Percentiles rank a stretch among this genome's conserved stretches.
Conservation (phyloP, 495 filamentous ascomycete species). For the Neurospora terricola region DNA sequence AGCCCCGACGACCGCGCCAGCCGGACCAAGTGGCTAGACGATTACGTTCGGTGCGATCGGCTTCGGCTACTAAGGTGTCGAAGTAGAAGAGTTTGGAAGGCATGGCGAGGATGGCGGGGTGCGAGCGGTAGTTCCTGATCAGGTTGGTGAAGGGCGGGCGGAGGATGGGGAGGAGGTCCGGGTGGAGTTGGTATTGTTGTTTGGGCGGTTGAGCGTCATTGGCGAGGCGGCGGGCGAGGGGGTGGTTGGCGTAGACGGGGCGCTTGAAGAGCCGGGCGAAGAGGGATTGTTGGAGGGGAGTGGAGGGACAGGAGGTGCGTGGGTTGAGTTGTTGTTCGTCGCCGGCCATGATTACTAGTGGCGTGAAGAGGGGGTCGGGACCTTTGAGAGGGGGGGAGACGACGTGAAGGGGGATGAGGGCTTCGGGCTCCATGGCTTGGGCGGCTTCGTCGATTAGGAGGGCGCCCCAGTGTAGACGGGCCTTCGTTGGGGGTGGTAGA, state of each 20-base stretch:
- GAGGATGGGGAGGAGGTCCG: conserved; percentile 16
- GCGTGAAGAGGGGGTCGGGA: conserved; percentile 17
- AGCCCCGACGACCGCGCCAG: conserved; percentile 33
- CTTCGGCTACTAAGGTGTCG: conserved; percentile 43
- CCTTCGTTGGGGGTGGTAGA: neutral
- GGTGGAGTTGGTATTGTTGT: conserved; percentile 6
- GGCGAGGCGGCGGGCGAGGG: conserved; percentile 29
- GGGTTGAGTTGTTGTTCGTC: conserved; percentile 47
- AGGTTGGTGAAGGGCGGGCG: conserved; percentile 45
- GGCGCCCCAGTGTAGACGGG: conserved; percentile 41
- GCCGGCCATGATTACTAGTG: conserved; percentile 46
- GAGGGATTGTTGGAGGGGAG: conserved; percentile 35
- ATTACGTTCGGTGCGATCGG: conserved; percentile 18
- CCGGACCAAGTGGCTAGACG: conserved; percentile 31
- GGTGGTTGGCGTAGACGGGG: conserved; percentile 39
- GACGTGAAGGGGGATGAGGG: conserved; percentile 37
- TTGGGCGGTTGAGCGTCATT: neutral
- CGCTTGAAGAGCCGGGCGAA: conserved; percentile 41
- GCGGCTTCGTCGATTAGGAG: conserved; percentile 49
- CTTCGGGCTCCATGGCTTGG: conserved; percentile 46
- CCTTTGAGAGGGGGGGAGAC: conserved; percentile 37
- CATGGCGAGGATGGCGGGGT: conserved; percentile 45
- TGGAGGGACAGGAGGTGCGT: conserved; percentile 28
- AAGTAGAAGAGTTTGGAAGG: conserved; percentile 44
- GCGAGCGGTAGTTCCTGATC: conserved; percentile 49